A percentile compares a stretch with the other conserved stretches of the same genome.
These are phyloP conservation scores for Rubia peregrina DNA, from an alignment of 305 asterid species.

Conservation along the genomic window DNA sequence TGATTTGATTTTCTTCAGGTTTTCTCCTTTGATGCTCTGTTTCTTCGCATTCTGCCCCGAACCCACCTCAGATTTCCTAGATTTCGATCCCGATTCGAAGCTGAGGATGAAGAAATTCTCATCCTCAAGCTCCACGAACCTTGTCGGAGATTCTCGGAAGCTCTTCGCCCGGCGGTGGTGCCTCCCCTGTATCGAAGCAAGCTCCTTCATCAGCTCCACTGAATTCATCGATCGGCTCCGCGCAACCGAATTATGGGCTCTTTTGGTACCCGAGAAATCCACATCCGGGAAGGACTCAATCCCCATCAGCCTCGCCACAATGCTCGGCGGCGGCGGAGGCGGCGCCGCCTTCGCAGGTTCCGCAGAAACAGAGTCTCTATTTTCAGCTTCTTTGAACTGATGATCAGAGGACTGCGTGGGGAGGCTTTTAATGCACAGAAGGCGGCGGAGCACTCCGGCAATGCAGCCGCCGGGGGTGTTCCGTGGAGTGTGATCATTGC, in stretches of 20 bases:
- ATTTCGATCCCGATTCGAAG: slow-evolving; percentile 35
- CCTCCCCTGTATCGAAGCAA: slow-evolving; percentile 24
- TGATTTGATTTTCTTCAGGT: not conserved
- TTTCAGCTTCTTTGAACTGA: slow-evolving; percentile 12
- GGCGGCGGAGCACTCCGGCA: slow-evolving; percentile 40
- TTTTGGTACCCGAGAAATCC: not conserved
- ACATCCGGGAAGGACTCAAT: slow-evolving; percentile 39
- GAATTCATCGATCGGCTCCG: slow-evolving; percentile 28
- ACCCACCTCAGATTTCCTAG: slow-evolving; percentile 23
- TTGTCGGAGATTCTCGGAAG: slow-evolving; percentile 33
- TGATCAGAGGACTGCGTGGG: slow-evolving; percentile 23
- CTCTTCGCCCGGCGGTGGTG: slow-evolving; percentile 21
- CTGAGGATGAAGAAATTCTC: slow-evolving; percentile 58
- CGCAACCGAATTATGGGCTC: slow-evolving; percentile 11
- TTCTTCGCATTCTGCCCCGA: slow-evolving; percentile 11
- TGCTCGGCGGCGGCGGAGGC: slow-evolving; percentile 22
- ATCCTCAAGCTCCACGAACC: slow-evolving; percentile 46
- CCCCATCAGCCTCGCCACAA: slow-evolving; percentile 70
- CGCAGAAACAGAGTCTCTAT: slow-evolving; percentile 5
- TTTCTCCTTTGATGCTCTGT: slow-evolving; percentile 14
- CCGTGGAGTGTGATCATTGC: slow-evolving; percentile 12
- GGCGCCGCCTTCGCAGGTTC: not conserved
- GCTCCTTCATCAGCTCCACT: slow-evolving; percentile 21
- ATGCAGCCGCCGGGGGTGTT: slow-evolving; percentile 33
- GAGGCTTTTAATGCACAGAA: slow-evolving; percentile 43